A percentile compares a stretch with the other conserved stretches of the same genome.
phyloP scores from a whole-genome alignment of 2,329 filamentous ascomycete genomes.

The Calonectria leucothoes region DNA sequence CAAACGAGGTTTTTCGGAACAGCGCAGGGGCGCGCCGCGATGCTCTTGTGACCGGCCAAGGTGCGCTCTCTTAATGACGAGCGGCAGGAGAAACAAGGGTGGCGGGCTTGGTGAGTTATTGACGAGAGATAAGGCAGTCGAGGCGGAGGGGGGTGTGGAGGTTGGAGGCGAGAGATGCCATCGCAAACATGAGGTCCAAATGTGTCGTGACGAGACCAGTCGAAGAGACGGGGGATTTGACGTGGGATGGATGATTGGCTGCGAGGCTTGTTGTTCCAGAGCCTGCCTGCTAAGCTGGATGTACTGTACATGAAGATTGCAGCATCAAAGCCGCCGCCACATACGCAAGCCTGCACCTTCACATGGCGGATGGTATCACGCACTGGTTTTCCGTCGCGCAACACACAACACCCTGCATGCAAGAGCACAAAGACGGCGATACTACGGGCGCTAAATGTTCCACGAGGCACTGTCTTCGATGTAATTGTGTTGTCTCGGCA shows the following conservation, averaged over 20 bases:
- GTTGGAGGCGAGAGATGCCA: neutral
- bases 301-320: conserved; percentile 8
- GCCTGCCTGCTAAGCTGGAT: neutral
- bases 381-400: neutral
- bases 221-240: neutral
- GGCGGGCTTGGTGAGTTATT: neutral
- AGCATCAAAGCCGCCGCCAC: neutral
- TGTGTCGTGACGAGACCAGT: neutral
- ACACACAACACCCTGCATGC: neutral
- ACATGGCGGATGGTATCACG: neutral
- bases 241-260: conserved; percentile 13
- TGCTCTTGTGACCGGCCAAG: conserved; percentile 10
- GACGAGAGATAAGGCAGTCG: neutral
- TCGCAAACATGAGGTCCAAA: neutral
- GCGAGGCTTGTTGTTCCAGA: neutral
- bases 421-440: neutral
- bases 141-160: neutral
- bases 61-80: neutral
- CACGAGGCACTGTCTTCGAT: neutral
- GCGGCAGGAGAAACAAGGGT: neutral
- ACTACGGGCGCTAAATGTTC: neutral
- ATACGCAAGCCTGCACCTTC: neutral
- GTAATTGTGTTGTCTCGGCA: conserved; percentile 1
- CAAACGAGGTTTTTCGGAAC: neutral
- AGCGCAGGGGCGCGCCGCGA: neutral